These are phyloP conservation scores for Fusarium decemcellulare DNA, from an alignment of 2,329 filamentous ascomycete species.

Conservation along the genomic window DNA sequence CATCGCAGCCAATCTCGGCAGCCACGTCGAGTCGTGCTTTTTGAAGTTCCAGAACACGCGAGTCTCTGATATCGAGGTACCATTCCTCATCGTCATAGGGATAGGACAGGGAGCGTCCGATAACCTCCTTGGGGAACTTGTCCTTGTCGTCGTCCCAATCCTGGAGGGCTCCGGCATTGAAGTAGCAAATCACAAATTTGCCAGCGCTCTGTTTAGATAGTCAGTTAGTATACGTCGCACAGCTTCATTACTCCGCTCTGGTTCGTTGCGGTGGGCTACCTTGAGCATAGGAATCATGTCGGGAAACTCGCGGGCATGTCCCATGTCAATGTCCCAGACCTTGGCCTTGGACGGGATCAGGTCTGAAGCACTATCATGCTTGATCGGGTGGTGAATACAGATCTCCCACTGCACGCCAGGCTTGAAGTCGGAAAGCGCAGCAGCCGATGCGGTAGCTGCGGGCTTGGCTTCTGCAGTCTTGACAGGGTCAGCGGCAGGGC, in stretches of 20 bases:
- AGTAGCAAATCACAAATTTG: slow-evolving; percentile 53
- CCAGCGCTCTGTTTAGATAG: slow-evolving; percentile 32
- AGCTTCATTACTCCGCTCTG: background rate
- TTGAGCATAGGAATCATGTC: slow-evolving; percentile 49
- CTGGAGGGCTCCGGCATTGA: slow-evolving; percentile 51
- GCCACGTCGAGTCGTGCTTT: slow-evolving; percentile 49
- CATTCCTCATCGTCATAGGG: slow-evolving; percentile 47
- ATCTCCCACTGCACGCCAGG: slow-evolving; percentile 51
- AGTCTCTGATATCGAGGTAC: slow-evolving; percentile 48
- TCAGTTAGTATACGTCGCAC: slow-evolving; percentile 1
- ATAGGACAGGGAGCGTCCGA: slow-evolving; percentile 44
- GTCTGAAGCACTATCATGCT: slow-evolving; percentile 42
- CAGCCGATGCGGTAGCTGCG: background rate
- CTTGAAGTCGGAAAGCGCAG: slow-evolving; percentile 38
- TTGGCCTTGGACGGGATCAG: slow-evolving; percentile 45
- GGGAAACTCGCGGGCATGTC: slow-evolving; percentile 43
- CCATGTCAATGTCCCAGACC: slow-evolving; percentile 52
- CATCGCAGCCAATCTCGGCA: slow-evolving; percentile 50
- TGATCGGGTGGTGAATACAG: slow-evolving; percentile 49
- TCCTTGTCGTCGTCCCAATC: slow-evolving; percentile 47
- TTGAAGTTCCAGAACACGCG: slow-evolving; percentile 48
- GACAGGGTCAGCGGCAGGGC: slow-evolving; percentile 11
- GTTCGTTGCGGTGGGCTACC: slow-evolving; percentile 27
- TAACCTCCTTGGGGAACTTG: slow-evolving; percentile 42
- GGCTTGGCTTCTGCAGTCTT: slow-evolving; percentile 17